These are phyloP conservation scores for Papiliotrema flavescens DNA, from an alignment of 1,284 basidiomycete genomes.

Conservation along the genomic window DNA sequence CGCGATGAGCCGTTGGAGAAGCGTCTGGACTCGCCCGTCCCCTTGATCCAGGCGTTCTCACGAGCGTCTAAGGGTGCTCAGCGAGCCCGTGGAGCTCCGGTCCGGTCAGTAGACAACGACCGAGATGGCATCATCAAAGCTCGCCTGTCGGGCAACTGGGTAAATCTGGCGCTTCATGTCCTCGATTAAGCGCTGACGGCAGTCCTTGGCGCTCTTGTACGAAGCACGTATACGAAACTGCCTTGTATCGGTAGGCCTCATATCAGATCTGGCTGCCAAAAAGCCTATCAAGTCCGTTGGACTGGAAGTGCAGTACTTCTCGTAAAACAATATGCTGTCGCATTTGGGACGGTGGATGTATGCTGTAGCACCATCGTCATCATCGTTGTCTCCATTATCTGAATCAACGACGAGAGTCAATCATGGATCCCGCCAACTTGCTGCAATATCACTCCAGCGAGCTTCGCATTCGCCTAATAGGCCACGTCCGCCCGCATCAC, in stretches of 20 bases:
- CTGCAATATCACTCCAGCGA: too few species aligned
- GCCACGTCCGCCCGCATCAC: too few species aligned
- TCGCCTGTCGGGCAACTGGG: conserved; percentile 79
- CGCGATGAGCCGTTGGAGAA: not conserved
- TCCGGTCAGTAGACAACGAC: conserved; percentile 13
- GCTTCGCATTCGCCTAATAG: too few species aligned
- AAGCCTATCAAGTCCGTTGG: conserved; percentile 84
- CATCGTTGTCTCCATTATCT: too few species aligned
- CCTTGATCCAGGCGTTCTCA: conserved; percentile 2
- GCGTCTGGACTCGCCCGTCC: conserved; percentile 14
- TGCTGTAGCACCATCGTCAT: too few species aligned
- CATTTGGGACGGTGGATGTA: too few species aligned
- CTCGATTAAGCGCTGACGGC: not conserved
- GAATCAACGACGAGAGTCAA: too few species aligned
- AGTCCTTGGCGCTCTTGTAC: conserved; percentile 90
- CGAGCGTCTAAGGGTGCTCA: not conserved
- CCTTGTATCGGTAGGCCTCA: conserved; percentile 81
- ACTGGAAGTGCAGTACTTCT: conserved; percentile 84
- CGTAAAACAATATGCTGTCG: too few species aligned
- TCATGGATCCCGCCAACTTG: too few species aligned
- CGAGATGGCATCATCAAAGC: conserved; percentile 78
- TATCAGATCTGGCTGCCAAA: conserved; percentile 79
- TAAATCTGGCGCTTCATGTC: conserved; percentile 45
- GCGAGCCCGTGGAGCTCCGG: not conserved
- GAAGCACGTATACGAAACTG: conserved; percentile 87